phyloP scores from a whole-genome alignment of 2,329 filamentous ascomycete species.

The Chaetomiaceae sp. region DNA sequence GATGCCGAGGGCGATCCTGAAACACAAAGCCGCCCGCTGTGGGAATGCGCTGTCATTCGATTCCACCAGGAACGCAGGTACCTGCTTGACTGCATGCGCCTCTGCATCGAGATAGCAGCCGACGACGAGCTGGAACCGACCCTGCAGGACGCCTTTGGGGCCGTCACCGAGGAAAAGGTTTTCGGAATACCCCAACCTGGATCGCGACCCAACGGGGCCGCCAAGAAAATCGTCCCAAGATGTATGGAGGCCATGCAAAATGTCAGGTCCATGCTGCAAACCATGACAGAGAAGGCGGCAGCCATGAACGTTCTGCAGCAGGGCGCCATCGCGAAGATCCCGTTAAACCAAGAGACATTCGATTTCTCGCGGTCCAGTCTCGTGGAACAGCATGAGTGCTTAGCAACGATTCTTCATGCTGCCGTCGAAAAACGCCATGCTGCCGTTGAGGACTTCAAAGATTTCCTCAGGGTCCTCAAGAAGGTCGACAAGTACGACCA shows the following conservation, averaged over 20 bases:
- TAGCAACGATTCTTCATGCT: constrained; percentile 74
- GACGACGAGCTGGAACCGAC: constrained; percentile 51
- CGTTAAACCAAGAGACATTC: constrained; percentile 69
- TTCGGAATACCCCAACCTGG: constrained; percentile 46
- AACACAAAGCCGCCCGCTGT: constrained; percentile 64
- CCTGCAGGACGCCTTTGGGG: constrained; percentile 46
- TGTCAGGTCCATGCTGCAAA: constrained; percentile 71
- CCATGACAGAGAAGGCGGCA: constrained; percentile 69
- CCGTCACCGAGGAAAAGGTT: constrained; percentile 52
- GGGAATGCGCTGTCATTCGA: constrained; percentile 75
- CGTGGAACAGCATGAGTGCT: constrained; percentile 80
- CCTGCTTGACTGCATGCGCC: constrained; percentile 75
- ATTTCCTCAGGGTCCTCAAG: constrained; percentile 64
- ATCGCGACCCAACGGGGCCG: constrained; percentile 37
- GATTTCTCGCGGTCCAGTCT: constrained; percentile 77
- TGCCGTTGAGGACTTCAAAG: constrained; percentile 65
- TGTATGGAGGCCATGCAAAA: constrained; percentile 72
- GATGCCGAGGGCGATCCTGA: constrained; percentile 65
- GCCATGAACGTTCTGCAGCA: constrained; percentile 72
- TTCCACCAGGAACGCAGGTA: constrained; percentile 85
- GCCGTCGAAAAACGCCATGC: constrained; percentile 73
- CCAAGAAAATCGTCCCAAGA: constrained; percentile 63
- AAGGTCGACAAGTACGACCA: constrained; percentile 72
- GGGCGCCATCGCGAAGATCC: constrained; percentile 42
- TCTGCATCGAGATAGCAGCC: constrained; percentile 67